Percentiles rank a stretch among this genome's conserved stretches.
Conservation (phyloP, 192 early-diverging fungal species). For the Coemansia sp. region DNA sequence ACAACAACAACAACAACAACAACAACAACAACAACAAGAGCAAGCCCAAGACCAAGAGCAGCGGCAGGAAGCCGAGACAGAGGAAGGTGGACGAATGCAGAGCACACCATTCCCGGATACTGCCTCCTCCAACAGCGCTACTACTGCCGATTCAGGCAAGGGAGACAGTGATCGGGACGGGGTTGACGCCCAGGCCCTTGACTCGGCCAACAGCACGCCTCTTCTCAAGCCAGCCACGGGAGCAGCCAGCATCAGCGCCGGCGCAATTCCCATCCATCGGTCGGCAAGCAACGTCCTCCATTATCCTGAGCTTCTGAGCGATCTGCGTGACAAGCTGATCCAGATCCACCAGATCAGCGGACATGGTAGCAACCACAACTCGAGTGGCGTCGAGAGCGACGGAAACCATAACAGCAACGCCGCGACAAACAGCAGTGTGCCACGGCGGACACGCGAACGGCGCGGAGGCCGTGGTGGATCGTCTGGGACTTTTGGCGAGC, state of each 20-base stretch:
- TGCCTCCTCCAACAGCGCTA: conserved; percentile 3
- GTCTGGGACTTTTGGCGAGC: neutral
- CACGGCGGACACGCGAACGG: conserved; percentile 28
- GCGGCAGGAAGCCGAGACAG: neutral
- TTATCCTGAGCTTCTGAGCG: conserved; percentile 55
- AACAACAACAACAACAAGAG: too few species aligned
- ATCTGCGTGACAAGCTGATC: conserved; percentile 52
- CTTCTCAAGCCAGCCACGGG: conserved; percentile 24
- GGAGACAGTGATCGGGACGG: conserved; percentile 1
- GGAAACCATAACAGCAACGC: conserved; percentile 25
- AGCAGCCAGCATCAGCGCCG: neutral
- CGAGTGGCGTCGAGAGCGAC: conserved; percentile 51
- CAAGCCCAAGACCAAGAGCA: neutral
- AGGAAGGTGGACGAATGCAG: too few species aligned
- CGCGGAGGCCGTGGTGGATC: conserved; percentile 18
- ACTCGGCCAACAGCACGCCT: conserved; percentile 43
- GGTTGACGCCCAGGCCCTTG: conserved; percentile 9
- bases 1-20: conserved; percentile 8
- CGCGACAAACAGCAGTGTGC: conserved; percentile 4
- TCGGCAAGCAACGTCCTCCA: conserved; percentile 56
- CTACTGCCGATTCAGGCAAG: conserved; percentile 3
- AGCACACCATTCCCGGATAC: neutral
- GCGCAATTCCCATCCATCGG: conserved; percentile 40
- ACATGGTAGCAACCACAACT: conserved; percentile 20
- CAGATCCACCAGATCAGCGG: conserved; percentile 41